Evolutionary conservation across 2,329 filamentous ascomycete species (phyloP).

Genomic region (Ceratocystis cacaofunesta): DNA sequence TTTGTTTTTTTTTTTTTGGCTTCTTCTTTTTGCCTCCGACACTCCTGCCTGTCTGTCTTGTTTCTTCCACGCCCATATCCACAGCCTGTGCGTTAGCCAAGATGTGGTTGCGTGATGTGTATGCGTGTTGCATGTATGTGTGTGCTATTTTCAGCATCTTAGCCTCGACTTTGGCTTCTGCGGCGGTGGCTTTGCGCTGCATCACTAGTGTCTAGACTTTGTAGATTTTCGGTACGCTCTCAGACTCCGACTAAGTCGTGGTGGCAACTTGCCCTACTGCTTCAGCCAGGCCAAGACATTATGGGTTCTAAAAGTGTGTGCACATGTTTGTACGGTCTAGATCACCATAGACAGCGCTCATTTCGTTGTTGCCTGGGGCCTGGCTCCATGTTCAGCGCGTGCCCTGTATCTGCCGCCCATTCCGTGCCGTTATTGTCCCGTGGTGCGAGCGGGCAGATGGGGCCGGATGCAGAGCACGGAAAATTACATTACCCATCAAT

Average conservation of each 20-base stretch:
- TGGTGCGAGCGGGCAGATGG: not conserved
- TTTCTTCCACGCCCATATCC: not conserved
- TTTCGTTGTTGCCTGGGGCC: not conserved
- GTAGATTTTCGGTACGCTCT: not conserved
- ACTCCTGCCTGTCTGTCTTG: not conserved
- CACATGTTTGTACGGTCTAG: not conserved
- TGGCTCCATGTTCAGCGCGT: not conserved
- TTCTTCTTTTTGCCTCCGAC: not conserved
- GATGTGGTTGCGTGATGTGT: not conserved
- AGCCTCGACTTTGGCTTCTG: not conserved
- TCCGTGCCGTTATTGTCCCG: not conserved
- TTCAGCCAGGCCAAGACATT: not conserved
- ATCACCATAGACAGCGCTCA: not conserved
- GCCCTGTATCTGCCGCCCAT: not conserved
- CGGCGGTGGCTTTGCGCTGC: not conserved
- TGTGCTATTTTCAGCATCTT: constrained; percentile 1
- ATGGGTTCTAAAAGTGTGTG: not conserved
- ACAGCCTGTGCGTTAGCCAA: not conserved
- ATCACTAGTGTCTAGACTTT: not conserved
- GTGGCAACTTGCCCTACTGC: not conserved
- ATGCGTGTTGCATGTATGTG: not conserved
- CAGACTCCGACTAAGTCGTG: not conserved
- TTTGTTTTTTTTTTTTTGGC: not conserved
- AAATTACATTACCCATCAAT: not conserved
- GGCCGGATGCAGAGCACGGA: not conserved